Conservation (phyloP, 345 rosid genomes). For the Psidium friedrichsthalianum region DNA sequence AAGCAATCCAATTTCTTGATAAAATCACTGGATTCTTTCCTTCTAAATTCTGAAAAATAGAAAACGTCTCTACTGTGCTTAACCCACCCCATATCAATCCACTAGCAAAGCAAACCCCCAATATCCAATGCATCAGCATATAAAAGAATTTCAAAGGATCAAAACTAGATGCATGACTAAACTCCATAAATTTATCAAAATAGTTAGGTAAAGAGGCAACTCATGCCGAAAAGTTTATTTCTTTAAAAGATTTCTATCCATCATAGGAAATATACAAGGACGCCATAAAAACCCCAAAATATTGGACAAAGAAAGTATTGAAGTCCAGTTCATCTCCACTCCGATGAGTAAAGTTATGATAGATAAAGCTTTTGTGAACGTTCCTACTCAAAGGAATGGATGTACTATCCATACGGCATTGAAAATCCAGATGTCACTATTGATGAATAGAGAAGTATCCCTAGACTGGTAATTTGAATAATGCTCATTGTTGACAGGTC, state of each 20-base stretch:
- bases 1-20: not conserved
- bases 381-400: not conserved
- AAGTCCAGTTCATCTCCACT: not conserved
- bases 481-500: not conserved
- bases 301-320: not conserved
- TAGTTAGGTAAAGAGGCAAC: not conserved
- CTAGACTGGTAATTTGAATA: not conserved
- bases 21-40: not conserved
- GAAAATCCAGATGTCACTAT: not conserved
- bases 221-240: not conserved
- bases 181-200: not conserved
- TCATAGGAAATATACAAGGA: not conserved
- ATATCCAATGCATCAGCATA: not conserved
- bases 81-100: not conserved
- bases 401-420: not conserved
- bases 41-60: not conserved
- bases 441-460: not conserved
- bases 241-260: not conserved
- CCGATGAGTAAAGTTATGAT: not conserved
- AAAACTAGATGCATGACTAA: not conserved
- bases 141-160: not conserved
- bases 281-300: not conserved
- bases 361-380: not conserved
- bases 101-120: not conserved
- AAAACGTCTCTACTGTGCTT: not conserved